A percentile compares a stretch with the other conserved stretches of the same genome.
Conservation (phyloP, 2,329 filamentous ascomycete species). For the Pseudodiploospora longispora region DNA sequence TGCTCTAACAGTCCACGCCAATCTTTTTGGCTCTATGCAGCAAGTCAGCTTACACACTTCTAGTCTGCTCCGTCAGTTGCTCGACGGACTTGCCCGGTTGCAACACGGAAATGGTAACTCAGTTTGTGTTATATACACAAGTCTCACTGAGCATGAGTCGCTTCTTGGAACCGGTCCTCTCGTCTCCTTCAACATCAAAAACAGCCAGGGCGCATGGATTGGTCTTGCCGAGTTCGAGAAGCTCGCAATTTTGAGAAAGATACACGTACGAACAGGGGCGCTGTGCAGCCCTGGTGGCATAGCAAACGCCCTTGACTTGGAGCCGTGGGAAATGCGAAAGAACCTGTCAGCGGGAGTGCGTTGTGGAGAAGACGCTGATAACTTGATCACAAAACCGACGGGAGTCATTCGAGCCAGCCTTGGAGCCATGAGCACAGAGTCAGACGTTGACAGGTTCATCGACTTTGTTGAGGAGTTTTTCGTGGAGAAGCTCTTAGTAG, state of each 20-base stretch:
- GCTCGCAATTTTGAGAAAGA: conserved; percentile 65
- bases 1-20: conserved; percentile 61
- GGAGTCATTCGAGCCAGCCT: conserved; percentile 80
- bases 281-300: conserved; percentile 90
- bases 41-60: conserved; percentile 63
- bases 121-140: conserved; percentile 61
- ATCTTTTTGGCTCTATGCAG: conserved; percentile 64
- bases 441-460: conserved; percentile 66
- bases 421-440: conserved; percentile 77
- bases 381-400: conserved; percentile 77
- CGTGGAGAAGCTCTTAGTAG: conserved; percentile 12
- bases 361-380: conserved; percentile 75
- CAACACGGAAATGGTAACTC: conserved; percentile 59
- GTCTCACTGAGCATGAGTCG: conserved; percentile 11
- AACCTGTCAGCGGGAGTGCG: conserved; percentile 81
- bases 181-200: conserved; percentile 74
- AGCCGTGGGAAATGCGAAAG: conserved; percentile 71
- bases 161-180: conserved; percentile 58
- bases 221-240: conserved; percentile 83
- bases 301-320: conserved; percentile 61
- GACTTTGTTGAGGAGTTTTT: conserved; percentile 67
- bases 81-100: conserved; percentile 48
- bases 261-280: conserved; percentile 81
- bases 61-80: conserved; percentile 53
- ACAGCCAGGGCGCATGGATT: conserved; percentile 62